These are phyloP conservation scores for Paracoccidioides lutzii DNA, from an alignment of 2,329 filamentous ascomycete genomes.

Conservation along the genomic window DNA sequence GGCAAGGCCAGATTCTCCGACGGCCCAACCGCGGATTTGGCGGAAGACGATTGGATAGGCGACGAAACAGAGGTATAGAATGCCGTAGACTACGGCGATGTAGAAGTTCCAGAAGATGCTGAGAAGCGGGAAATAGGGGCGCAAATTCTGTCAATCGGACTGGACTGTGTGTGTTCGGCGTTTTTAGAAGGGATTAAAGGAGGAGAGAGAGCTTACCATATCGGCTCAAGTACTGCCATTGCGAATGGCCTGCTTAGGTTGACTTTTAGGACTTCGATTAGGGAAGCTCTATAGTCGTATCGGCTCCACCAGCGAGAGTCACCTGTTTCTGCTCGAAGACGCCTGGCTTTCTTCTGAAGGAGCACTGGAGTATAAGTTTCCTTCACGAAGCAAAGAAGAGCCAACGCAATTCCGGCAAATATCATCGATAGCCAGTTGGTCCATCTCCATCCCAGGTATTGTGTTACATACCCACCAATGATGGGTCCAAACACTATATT, in stretches of 20 bases:
- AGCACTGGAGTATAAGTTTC: conserved; percentile 69
- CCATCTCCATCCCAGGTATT: conserved; percentile 71
- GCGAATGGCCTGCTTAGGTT: conserved; percentile 68
- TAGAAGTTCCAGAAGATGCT: conserved; percentile 64
- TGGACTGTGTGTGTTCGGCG: background rate
- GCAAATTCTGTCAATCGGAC: background rate
- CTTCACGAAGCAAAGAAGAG: conserved; percentile 46
- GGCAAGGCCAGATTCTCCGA: conserved; percentile 60
- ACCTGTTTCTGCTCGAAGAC: conserved; percentile 52
- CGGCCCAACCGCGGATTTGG: conserved; percentile 61
- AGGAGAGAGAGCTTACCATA: conserved; percentile 45
- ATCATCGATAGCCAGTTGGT: conserved; percentile 72
- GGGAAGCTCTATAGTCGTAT: conserved; percentile 59
- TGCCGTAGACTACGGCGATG: conserved; percentile 66
- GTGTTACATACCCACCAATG: conserved; percentile 66
- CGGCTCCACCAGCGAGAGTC: conserved; percentile 65
- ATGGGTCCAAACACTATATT: conserved; percentile 45
- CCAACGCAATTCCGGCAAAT: conserved; percentile 48
- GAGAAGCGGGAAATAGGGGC: background rate
- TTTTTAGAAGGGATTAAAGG: background rate
- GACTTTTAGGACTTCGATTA: conserved; percentile 55
- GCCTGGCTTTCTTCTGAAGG: conserved; percentile 52
- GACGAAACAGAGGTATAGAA: conserved; percentile 81
- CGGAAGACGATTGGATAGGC: conserved; percentile 78
- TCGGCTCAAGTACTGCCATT: conserved; percentile 69